Percentiles rank a stretch among this genome's conserved stretches.
phyloP scores from a whole-genome alignment of 2,329 filamentous ascomycete genomes.

The Diaporthe batatas region DNA sequence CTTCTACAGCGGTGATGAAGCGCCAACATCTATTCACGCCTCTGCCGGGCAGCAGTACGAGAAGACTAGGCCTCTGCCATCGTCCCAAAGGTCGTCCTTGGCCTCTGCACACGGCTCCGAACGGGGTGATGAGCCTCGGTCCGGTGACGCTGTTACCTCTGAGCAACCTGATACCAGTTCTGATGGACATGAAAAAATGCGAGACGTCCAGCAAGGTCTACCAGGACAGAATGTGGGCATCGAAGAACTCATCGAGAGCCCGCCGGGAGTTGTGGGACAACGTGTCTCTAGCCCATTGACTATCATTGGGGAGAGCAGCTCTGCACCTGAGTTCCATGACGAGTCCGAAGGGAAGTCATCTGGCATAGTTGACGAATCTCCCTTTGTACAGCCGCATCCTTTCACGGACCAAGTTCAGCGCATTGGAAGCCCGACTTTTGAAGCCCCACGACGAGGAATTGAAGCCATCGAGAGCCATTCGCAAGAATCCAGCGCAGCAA shows the following conservation, averaged over 20 bases:
- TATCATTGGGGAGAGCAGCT: not conserved
- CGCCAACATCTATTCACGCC: slow-evolving; percentile 19
- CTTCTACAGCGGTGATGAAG: slow-evolving; percentile 9
- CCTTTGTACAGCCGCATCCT: not conserved
- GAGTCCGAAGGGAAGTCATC: not conserved
- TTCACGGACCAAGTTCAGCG: not conserved
- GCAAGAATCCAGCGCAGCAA: not conserved
- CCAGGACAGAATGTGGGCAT: not conserved
- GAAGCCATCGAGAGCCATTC: not conserved
- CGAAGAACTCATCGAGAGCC: not conserved
- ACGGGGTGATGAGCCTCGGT: not conserved
- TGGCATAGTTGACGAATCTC: slow-evolving; percentile 1
- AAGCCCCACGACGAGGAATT: not conserved
- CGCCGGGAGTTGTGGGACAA: slow-evolving; percentile 1
- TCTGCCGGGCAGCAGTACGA: slow-evolving; percentile 37
- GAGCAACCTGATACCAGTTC: not conserved
- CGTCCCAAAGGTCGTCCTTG: slow-evolving; percentile 29
- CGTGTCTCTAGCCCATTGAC: not conserved
- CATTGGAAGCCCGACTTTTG: not conserved
- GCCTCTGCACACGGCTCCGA: slow-evolving; percentile 15
- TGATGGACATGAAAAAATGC: not conserved
- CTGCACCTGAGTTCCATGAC: not conserved
- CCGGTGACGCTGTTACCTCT: not conserved
- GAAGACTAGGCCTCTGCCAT: slow-evolving; percentile 33
- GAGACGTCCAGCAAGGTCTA: not conserved